Evolutionary conservation across 2,329 filamentous ascomycete species (phyloP), one percentile per base, ranked within the genome.

Genomic region (Pestalotiopsis sp.): DNA sequence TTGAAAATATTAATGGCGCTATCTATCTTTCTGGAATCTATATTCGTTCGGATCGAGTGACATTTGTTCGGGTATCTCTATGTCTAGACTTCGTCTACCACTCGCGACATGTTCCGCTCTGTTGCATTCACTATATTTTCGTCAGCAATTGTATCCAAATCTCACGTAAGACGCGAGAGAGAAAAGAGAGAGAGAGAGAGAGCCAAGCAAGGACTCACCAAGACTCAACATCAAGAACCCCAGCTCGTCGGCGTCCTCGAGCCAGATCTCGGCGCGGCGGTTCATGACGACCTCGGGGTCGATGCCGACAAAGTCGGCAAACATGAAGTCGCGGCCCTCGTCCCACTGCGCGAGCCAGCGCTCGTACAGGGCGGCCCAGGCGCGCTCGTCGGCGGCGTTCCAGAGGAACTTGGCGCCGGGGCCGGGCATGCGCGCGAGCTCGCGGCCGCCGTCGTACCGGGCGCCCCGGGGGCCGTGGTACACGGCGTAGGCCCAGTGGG

Each of bases 191-290:
- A n/a, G n/a, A n/a, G n/a, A n/a, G n/a, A n/a, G n/a, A n/a, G n/a
- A n/a, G n/a, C n/a, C n/a, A n/a, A n/a, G n/a, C n/a, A n/a, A n/a
- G n/a, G n/a, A n/a, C 65, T 59, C 27, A 67, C 65, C 73, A 61
- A 82, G 78, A 60, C 75, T 75, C 69, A 81, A 76, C 66, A 82
- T 78, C n/a, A 83, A 68, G 5, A 82, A 72, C 0, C 80, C 80
- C 66, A 83, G 75, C 67, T 83, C 81, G 73, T 83, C 81, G 2
- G 79, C 75, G 63, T 83, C 81, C 70, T 82, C 81, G 6, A 83
- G 68, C 81, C 80, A 83, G 67, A 73, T 74, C 73, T 83, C 79
- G 2, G 77, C 73, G 56, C 80, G 73, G 3, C 70, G 27, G 68
- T 79, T 74, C 67, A 83, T 72, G 9, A 71, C 72, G 4, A 75